These are phyloP conservation scores for Isatis tinctoria DNA, from an alignment of 345 rosid genomes.

Conservation along the genomic window DNA sequence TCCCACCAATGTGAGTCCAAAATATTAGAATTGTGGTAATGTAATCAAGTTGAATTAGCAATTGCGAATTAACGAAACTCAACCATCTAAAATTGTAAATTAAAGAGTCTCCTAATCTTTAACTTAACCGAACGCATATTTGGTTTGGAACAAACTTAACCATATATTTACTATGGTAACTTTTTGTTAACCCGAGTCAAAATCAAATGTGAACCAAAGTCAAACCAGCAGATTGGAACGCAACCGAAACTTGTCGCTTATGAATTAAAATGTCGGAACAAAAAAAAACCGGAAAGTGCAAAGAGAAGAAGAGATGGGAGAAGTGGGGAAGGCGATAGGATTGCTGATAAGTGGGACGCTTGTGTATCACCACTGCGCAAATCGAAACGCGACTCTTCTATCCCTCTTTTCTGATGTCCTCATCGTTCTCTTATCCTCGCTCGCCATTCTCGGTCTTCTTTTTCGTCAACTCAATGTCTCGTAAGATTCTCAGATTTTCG, in stretches of 20 bases:
- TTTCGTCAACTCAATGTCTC: constrained; percentile 90
- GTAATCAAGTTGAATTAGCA: no score
- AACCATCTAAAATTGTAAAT: background rate
- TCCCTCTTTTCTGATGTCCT: constrained; percentile 83
- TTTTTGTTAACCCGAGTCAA: background rate
- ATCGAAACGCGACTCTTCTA: constrained; percentile 67
- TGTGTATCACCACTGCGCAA: constrained; percentile 85
- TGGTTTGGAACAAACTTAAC: background rate
- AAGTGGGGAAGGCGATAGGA: constrained; percentile 55
- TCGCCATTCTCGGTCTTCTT: constrained; percentile 98
- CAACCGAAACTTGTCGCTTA: background rate
- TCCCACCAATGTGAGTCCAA: background rate
- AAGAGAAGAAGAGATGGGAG: constrained; percentile 30
- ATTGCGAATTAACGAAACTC: no score
- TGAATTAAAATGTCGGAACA: background rate
- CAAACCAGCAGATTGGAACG: background rate
- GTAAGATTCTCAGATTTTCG: constrained; percentile 32
- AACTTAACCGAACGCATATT: background rate
- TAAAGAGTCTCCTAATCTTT: no score
- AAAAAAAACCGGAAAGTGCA: background rate
- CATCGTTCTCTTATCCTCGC: constrained; percentile 94
- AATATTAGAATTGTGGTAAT: no score
- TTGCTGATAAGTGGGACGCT: constrained; percentile 60
- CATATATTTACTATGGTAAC: no score
- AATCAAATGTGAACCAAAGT: background rate